phyloP scores from a whole-genome alignment of 2,329 filamentous ascomycete genomes.

The Fusarium odoratissimum region DNA sequence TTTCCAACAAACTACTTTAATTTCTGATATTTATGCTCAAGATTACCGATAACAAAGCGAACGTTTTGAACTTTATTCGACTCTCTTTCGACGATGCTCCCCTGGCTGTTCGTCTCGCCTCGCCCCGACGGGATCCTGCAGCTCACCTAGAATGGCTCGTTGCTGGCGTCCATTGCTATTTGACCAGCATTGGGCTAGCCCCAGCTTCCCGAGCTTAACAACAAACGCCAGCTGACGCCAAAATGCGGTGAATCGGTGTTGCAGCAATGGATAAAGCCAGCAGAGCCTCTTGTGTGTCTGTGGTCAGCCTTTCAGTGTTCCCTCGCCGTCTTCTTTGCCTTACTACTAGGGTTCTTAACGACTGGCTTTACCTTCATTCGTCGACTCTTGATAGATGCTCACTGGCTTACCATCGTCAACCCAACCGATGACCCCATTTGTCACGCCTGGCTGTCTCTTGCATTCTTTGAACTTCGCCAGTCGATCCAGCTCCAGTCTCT shows the following conservation, averaged over 20 bases:
- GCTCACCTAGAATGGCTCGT: conserved; percentile 41
- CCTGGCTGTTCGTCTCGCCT: conserved; percentile 35
- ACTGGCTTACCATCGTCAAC: conserved; percentile 38
- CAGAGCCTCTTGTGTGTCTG: conserved; percentile 31
- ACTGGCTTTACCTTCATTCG: conserved; percentile 35
- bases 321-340: conserved; percentile 24
- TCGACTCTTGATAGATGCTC: conserved; percentile 37
- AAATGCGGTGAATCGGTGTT: conserved; percentile 47
- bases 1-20: neutral
- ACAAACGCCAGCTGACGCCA: conserved; percentile 40
- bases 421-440: conserved; percentile 37
- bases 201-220: conserved; percentile 38
- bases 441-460: conserved; percentile 29
- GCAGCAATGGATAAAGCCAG: conserved; percentile 28
- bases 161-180: conserved; percentile 26
- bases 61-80: neutral
- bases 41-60: neutral
- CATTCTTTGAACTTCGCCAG: conserved; percentile 37
- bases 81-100: conserved; percentile 15
- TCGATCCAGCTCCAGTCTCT: conserved; percentile 12
- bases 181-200: conserved; percentile 34
- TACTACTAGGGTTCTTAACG: conserved; percentile 25
- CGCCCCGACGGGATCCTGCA: conserved; percentile 39
- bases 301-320: conserved; percentile 19
- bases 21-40: neutral